A percentile compares a stretch with the other conserved stretches of the same genome.
Evolutionary conservation across 495 filamentous ascomycete genomes (phyloP).

Genomic region (Penicillium cataractarum): DNA sequence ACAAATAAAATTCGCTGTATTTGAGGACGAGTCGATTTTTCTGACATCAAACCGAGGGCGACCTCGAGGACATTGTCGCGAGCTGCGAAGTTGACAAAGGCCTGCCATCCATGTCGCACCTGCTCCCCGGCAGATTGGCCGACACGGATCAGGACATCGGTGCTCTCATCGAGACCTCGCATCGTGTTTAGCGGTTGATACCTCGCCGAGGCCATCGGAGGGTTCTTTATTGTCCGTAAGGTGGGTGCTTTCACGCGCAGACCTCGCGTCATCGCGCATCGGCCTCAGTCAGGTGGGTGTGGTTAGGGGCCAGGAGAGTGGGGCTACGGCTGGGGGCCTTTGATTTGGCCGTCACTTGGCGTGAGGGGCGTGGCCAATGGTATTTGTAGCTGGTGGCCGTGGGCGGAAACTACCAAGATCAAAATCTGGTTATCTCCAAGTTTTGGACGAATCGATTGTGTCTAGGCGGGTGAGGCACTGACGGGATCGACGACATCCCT

Average conservation of each 20-base stretch:
- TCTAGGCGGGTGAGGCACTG: background rate
- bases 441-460: background rate
- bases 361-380: constrained; percentile 16
- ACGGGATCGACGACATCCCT: background rate
- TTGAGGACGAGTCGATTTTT: background rate
- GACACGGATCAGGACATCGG: constrained; percentile 26
- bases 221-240: background rate
- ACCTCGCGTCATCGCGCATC: constrained; percentile 22
- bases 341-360: constrained; percentile 16
- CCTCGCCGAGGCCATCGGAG: background rate
- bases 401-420: background rate
- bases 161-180: constrained; percentile 39
- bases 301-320: background rate
- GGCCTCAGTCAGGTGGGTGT: constrained; percentile 15
- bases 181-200: constrained; percentile 21
- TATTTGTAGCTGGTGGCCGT: background rate
- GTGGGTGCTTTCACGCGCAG: background rate
- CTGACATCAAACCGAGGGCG: constrained; percentile 73
- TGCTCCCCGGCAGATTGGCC: constrained; percentile 38
- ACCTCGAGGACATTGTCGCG: constrained; percentile 78
- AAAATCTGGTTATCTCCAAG: background rate
- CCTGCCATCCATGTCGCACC: constrained; percentile 53
- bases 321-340: constrained; percentile 4
- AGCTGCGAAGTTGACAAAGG: constrained; percentile 72
- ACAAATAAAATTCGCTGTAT: background rate